Base-by-base conservation (phyloP, 208 protist genomes). In the Leishmania amazonensis region DNA sequence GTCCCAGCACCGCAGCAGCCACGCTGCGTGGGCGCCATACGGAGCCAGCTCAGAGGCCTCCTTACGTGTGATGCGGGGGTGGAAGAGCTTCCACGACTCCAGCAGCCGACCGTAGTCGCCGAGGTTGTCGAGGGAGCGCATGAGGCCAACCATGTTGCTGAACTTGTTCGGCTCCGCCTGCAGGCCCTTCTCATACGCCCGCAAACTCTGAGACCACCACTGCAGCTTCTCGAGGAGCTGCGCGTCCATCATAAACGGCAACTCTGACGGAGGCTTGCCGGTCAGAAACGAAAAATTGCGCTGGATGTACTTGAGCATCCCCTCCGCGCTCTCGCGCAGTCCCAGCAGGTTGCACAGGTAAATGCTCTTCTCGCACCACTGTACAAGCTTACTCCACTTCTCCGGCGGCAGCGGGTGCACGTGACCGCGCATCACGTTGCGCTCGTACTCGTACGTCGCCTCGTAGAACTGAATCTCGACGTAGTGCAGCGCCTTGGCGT, bases 291-390 rank as follows among this genome's bases (percentile, higher is more conserved):
- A 93, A 80, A 97, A 97, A 83, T 98, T 95, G 71, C 92, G 83
- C 86, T 98, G 91, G 57, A 99, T 98, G 83, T 98, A 99, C 76
- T 95, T 94, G 15, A 99, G 91, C 47, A 99, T 96, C 75, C 99
- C 99, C 84, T 97, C 93, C 0, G 99, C 99, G 60, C 99, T 99
- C 86, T 99, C 98, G 13, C 98, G 95, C 83, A 99, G 98, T 57
- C 99, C 98, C 28, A 99, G 91, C 76, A 99, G 91, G 89, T 99
- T 99, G 86, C 99, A 99, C 62, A 99, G 96, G 82, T 97, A 97
- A 83, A 99, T 99, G 83, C 89, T 92, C 85, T 97, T 97, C 82
- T 98, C 94, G 80, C 92, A 97, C 68, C 94, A 87, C 67, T 93
- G 85, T 76, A 97, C 58, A 78, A 97, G 87, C 53, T 81, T 84